phyloP scores from a whole-genome alignment of 2,329 filamentous ascomycete genomes.

The Penicillium sp. region DNA sequence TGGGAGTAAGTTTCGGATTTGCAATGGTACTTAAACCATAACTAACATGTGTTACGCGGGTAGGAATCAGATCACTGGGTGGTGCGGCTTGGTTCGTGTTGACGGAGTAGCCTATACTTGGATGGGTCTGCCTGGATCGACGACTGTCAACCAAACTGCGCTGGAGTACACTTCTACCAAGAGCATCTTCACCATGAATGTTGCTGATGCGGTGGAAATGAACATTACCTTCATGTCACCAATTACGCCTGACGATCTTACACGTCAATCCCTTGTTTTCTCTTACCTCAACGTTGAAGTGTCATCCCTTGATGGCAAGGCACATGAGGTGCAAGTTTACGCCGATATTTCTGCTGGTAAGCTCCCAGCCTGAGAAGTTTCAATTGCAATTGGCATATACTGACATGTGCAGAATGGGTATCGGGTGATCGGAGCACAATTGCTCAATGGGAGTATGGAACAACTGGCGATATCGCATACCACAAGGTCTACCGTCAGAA shows the following conservation, averaged over 20 bases:
- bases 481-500: constrained; percentile 57
- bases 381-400: not conserved
- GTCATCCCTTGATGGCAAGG: constrained; percentile 60
- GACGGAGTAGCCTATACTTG: constrained; percentile 66
- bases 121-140: constrained; percentile 61
- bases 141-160: constrained; percentile 57
- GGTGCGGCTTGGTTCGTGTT: constrained; percentile 69
- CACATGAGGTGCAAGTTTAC: constrained; percentile 70
- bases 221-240: constrained; percentile 72
- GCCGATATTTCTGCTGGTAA: constrained; percentile 69
- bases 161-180: constrained; percentile 72
- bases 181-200: constrained; percentile 69
- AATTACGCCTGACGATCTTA: constrained; percentile 65
- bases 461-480: constrained; percentile 57
- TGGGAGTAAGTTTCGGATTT: constrained; percentile 59
- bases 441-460: constrained; percentile 64
- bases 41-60: constrained; percentile 13
- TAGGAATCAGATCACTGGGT: constrained; percentile 61
- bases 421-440: constrained; percentile 60
- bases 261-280: constrained; percentile 68
- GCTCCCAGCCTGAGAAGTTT: constrained; percentile 18
- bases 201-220: constrained; percentile 62
- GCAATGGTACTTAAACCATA: not conserved
- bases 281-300: constrained; percentile 70
- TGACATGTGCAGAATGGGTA: constrained; percentile 62